These are phyloP conservation scores for carrot (Daucus carota) DNA, from an alignment of 129 eudicot genomes.

Conservation along the genomic window DNA sequence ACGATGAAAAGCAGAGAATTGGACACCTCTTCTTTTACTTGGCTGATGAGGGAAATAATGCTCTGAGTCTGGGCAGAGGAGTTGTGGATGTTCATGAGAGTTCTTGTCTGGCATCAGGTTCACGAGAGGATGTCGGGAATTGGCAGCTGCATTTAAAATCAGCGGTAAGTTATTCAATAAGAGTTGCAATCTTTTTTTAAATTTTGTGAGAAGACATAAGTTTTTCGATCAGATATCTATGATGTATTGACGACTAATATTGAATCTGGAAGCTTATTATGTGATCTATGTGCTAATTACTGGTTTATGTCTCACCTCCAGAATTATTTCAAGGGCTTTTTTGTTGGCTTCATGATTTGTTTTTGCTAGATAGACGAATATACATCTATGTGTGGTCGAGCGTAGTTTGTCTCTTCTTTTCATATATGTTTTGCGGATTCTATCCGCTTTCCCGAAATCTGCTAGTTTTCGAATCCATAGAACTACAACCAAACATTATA, in stretches of 20 bases:
- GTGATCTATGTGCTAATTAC: neutral
- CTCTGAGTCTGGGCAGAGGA: constrained; percentile 53
- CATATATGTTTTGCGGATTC: neutral
- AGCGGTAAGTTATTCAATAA: constrained; percentile 34
- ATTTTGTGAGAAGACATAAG: neutral
- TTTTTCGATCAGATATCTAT: neutral
- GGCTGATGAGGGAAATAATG: constrained; percentile 83
- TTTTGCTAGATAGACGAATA: neutral
- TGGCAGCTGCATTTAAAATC: constrained; percentile 92
- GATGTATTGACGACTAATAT: neutral
- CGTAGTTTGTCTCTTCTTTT: constrained; percentile 1
- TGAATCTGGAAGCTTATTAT: neutral
- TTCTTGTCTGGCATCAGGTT: constrained; percentile 69
- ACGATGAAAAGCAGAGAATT: constrained; percentile 31
- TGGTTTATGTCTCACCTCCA: neutral
- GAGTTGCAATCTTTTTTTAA: neutral
- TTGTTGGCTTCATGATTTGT: neutral
- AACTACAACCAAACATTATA: constrained; percentile 1
- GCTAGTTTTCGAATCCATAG: neutral
- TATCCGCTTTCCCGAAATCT: neutral
- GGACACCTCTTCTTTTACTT: constrained; percentile 88
- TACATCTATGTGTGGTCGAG: neutral
- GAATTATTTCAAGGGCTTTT: neutral
- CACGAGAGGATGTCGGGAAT: constrained; percentile 64
- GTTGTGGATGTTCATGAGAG: constrained; percentile 35